phyloP scores from a whole-genome alignment of 306 rosid genomes.

The Casuarina glauca region DNA sequence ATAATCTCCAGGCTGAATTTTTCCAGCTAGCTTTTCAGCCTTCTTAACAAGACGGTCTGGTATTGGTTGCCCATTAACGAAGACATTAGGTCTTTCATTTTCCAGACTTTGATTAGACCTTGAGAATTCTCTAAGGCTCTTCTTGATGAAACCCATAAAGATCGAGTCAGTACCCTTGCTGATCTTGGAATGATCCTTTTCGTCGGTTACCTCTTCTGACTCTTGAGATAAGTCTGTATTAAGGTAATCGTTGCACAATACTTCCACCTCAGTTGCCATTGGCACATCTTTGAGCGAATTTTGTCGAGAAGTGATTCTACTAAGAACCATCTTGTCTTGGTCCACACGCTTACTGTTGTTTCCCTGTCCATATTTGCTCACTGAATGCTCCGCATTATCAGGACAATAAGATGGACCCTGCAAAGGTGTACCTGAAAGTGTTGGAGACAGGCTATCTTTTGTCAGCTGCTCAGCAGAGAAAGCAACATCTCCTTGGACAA shows the following conservation, averaged over 20 bases:
- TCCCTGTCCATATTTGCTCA: constrained; percentile 20
- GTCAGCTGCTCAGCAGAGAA: constrained; percentile 23
- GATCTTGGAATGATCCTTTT: constrained; percentile 33
- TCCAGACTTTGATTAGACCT: constrained; percentile 29
- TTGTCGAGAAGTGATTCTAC: constrained; percentile 8
- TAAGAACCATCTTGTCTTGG: constrained; percentile 20
- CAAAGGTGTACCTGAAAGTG: constrained; percentile 23
- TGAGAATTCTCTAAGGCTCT: constrained; percentile 38
- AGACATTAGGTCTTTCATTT: constrained; percentile 35
- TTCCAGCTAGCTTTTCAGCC: constrained; percentile 56
- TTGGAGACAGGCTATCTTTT: constrained; percentile 22
- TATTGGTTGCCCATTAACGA: constrained; percentile 42
- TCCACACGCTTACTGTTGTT: constrained; percentile 15
- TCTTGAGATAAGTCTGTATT: constrained; percentile 36
- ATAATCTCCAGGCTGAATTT: constrained; percentile 52
- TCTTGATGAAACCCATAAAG: constrained; percentile 33
- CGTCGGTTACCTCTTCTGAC: constrained; percentile 34
- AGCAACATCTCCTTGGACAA: constrained; percentile 17
- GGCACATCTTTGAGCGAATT: constrained; percentile 27
- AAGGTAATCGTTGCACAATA: constrained; percentile 36
- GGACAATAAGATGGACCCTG: constrained; percentile 28
- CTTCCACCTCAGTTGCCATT: constrained; percentile 34
- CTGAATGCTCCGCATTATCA: constrained; percentile 6
- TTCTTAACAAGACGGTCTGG: constrained; percentile 30
- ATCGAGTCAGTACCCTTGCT: constrained; percentile 30